A percentile compares a stretch with the other conserved stretches of the same genome.
These are phyloP conservation scores for Lichenothelia convexa DNA, from an alignment of 495 filamentous ascomycete species.

Conservation along the genomic window DNA sequence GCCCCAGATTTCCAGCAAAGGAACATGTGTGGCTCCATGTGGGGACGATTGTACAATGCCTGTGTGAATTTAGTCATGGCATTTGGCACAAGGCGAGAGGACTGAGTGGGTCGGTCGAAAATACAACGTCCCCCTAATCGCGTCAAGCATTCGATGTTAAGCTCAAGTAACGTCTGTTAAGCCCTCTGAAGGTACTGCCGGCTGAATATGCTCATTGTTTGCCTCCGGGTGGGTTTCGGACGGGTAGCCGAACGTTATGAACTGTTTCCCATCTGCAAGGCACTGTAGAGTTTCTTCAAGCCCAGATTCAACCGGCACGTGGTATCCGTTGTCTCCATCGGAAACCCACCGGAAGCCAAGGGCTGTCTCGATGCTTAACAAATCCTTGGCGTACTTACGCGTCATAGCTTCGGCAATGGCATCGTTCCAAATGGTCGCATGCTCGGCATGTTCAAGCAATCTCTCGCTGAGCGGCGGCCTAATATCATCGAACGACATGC, in stretches of 20 bases:
- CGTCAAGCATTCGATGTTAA: background rate
- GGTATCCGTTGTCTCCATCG: slow-evolving; percentile 1
- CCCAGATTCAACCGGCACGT: background rate
- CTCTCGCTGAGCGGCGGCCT: background rate
- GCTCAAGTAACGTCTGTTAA: background rate
- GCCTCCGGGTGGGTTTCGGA: no score
- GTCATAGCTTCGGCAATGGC: slow-evolving; percentile 4
- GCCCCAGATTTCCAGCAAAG: no score
- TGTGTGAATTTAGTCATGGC: no score
- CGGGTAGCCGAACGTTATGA: slow-evolving; percentile 7
- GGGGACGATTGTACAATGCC: no score
- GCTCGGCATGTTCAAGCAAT: slow-evolving; percentile 10
- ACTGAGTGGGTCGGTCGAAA: no score
- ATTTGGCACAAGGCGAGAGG: no score
- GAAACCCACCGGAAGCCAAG: slow-evolving; percentile 11
- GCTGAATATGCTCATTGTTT: background rate
- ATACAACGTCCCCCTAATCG: no score
- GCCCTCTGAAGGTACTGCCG: background rate
- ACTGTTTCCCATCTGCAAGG: slow-evolving; percentile 6
- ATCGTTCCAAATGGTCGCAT: slow-evolving; percentile 4
- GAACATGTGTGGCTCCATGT: no score
- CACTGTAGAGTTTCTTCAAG: background rate
- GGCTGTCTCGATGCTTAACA: slow-evolving; percentile 9
- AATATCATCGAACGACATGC: background rate
- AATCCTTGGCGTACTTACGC: slow-evolving; percentile 9